Base-by-base conservation (phyloP, 2,329 filamentous ascomycete genomes). In the Colletotrichum spinosum region DNA sequence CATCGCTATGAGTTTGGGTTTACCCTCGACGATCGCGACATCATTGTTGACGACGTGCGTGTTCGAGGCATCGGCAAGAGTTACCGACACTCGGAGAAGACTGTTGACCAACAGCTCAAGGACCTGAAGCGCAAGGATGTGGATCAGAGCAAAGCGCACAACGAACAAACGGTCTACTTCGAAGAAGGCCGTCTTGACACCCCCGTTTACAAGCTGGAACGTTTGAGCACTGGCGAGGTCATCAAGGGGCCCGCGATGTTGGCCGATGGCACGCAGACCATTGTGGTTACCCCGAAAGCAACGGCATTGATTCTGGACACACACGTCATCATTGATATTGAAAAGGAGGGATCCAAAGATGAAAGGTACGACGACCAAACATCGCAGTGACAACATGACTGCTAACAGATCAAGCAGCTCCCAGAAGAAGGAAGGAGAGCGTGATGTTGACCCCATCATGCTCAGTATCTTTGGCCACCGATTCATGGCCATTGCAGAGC, bases 1-100 rank as follows among this genome's bases (percentile, higher is more conserved):
- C 94, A 97, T 74, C 90, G 93, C 56, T 94, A 96, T 73, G 94
- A 97, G 74, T 97, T 97, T 73, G 94, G 94, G 0, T 97, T 97
- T 73, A 97, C 92, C 0, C 82, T 97, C 2, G 84, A 87, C 33
- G 92, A 97, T 65, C 85, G 94, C 60, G 93, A 97, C 70, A 92
- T 97, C 58, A 94, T 97, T 50, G 85, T 97, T 8, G 94, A 97
- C 68, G 94, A 97, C 75, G 92, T 97, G 3, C 89, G 94, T 45
- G 92, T 94, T 6, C 86, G 95, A 61, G 93, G 93, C 12, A 97
- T 97, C 67, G 94, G 93, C 51, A 97, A 94, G 83, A 95, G 92
- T 50, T 95, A 94, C 75, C 86, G 92, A 57, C 90, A 91, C 50
- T 81, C 90, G 37, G 92, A 93, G 66, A 91, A 92, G 80, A 95